These are phyloP conservation scores for Alternaria triticina DNA, from an alignment of 2,329 filamentous ascomycete species.

Conservation along the genomic window DNA sequence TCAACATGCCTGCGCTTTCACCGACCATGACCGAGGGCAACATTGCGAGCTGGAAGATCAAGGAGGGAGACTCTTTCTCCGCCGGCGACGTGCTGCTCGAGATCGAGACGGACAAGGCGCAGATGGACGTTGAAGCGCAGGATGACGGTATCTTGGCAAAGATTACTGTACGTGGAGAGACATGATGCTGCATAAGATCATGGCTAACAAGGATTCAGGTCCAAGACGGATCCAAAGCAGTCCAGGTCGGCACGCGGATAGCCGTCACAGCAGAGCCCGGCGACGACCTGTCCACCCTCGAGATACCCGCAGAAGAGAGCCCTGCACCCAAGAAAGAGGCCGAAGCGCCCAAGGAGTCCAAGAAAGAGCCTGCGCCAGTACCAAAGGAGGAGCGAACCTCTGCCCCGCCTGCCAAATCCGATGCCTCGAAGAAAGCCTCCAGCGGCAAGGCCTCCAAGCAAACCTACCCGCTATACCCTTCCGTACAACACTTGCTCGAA, in stretches of 20 bases:
- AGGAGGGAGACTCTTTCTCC: slow-evolving; percentile 82
- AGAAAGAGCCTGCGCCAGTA: slow-evolving; percentile 29
- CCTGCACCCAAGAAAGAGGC: slow-evolving; percentile 50
- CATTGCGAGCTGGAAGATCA: slow-evolving; percentile 83
- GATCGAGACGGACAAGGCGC: slow-evolving; percentile 93
- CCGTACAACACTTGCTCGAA: slow-evolving; percentile 81
- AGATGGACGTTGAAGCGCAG: slow-evolving; percentile 93
- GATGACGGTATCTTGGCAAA: slow-evolving; percentile 87
- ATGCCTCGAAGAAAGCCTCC: slow-evolving; percentile 37
- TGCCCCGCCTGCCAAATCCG: slow-evolving; percentile 34
- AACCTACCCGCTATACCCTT: slow-evolving; percentile 78
- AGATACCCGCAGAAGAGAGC: slow-evolving; percentile 73
- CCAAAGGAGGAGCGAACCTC: slow-evolving; percentile 47
- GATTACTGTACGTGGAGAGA: slow-evolving; percentile 62
- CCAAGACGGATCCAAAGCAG: slow-evolving; percentile 73
- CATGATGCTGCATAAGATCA: not conserved
- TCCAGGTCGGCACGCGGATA: slow-evolving; percentile 81
- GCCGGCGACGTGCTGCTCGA: slow-evolving; percentile 88
- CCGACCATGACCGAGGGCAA: slow-evolving; percentile 95
- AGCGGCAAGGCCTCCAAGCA: slow-evolving; percentile 64
- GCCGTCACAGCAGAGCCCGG: slow-evolving; percentile 81
- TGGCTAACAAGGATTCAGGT: slow-evolving; percentile 47
- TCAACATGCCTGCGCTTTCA: slow-evolving; percentile 89
- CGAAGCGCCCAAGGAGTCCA: slow-evolving; percentile 42
- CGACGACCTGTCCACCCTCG: slow-evolving; percentile 76